Evolutionary conservation across 1,284 basidiomycete genomes (phyloP).

Genomic region (Cutaneotrichosporon sp.): DNA sequence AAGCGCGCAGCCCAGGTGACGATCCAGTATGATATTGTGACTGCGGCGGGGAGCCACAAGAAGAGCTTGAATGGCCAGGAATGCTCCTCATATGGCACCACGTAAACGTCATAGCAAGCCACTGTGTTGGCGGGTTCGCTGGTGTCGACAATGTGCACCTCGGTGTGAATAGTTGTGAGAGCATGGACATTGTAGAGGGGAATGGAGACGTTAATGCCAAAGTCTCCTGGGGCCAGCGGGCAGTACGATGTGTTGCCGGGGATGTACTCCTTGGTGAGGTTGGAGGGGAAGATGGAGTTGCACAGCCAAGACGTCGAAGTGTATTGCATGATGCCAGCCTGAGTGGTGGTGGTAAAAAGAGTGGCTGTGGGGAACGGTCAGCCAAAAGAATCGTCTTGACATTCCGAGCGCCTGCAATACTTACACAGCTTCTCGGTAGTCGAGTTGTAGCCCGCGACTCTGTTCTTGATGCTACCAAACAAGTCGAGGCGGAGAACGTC

Average conservation of each 20-base stretch:
- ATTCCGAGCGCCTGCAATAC: slow-evolving; percentile 20
- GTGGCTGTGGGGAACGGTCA: slow-evolving; percentile 57
- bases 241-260: slow-evolving; percentile 60
- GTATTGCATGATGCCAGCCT: slow-evolving; percentile 70
- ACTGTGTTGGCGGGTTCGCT: slow-evolving; percentile 62
- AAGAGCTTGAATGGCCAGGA: slow-evolving; percentile 68
- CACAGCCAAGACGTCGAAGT: slow-evolving; percentile 69
- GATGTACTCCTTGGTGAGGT: slow-evolving; percentile 51
- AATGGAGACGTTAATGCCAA: slow-evolving; percentile 73
- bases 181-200: slow-evolving; percentile 66
- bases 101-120: slow-evolving; percentile 70
- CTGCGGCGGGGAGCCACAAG: slow-evolving; percentile 72
- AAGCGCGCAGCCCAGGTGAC: slow-evolving; percentile 73
- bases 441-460: slow-evolving; percentile 59
- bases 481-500: slow-evolving; percentile 44
- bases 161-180: slow-evolving; percentile 76
- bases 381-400: background rate
- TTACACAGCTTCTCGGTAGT: slow-evolving; percentile 61
- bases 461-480: slow-evolving; percentile 42
- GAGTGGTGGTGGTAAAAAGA: slow-evolving; percentile 71
- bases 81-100: slow-evolving; percentile 65
- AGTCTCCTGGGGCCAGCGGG: slow-evolving; percentile 62
- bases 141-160: slow-evolving; percentile 81
- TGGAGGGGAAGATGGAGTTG: slow-evolving; percentile 63
- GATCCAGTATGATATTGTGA: slow-evolving; percentile 75